A percentile compares a stretch with the other conserved stretches of the same genome.
Conservation (phyloP, 2,329 filamentous ascomycete genomes). For the Aspergillus phoenicis region DNA sequence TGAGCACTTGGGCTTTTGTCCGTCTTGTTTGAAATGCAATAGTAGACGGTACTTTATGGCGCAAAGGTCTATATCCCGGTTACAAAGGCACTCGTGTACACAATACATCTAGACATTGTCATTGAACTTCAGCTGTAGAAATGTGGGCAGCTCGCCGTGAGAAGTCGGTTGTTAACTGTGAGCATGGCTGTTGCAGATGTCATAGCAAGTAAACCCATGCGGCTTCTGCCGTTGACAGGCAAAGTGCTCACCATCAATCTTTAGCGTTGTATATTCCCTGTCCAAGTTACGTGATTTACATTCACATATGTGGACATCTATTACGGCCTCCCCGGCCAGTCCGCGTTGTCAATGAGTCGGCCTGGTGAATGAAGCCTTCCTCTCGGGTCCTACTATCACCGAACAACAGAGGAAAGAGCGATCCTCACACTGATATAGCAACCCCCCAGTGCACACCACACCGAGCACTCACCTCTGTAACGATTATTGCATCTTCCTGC, state of each 20-base stretch:
- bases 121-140: not conserved
- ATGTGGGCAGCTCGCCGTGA: too few species aligned
- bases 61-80: conserved; percentile 15
- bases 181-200: too few species aligned
- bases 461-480: not conserved
- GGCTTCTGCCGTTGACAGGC: too few species aligned
- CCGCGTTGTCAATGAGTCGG: not conserved
- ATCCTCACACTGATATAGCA: conserved; percentile 2
- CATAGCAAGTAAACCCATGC: too few species aligned
- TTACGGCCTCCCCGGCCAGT: not conserved
- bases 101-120: not conserved
- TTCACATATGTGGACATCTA: too few species aligned
- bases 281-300: too few species aligned
- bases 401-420: conserved; percentile 9
- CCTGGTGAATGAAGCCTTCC: conserved; percentile 7
- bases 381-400: not conserved
- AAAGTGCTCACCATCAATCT: too few species aligned
- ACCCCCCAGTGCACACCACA: not conserved
- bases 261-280: too few species aligned
- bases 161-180: too few species aligned
- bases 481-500: not conserved
- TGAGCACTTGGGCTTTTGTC: conserved; percentile 5
- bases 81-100: conserved; percentile 5
- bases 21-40: conserved; percentile 22
- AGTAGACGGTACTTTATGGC: conserved; percentile 35